Conservation (phyloP, 2,329 filamentous ascomycete species). For the Orbilia ellipsospora region DNA sequence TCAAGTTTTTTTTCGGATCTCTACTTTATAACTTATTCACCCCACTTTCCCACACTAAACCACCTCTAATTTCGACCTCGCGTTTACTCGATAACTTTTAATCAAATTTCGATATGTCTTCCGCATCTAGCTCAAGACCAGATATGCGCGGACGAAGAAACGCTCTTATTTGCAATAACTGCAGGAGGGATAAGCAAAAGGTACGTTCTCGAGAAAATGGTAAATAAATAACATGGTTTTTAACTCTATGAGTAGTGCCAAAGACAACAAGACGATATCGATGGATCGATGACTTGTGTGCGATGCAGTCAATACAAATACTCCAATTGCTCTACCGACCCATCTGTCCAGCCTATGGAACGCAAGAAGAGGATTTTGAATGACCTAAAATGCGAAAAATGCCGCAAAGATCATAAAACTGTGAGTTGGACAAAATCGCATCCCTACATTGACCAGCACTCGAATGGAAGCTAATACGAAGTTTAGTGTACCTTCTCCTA, state of each 20-base stretch:
- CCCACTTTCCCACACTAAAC: neutral
- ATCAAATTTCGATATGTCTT: conserved; percentile 17
- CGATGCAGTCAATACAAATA: conserved; percentile 46
- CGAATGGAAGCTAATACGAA: neutral
- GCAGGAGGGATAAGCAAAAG: conserved; percentile 51
- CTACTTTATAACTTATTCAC: neutral
- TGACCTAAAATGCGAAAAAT: conserved; percentile 52
- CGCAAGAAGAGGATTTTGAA: conserved; percentile 49
- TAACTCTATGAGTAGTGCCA: conserved; percentile 16
- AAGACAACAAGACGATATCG: conserved; percentile 30
- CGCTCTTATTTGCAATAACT: conserved; percentile 51
- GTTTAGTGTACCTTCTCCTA: conserved; percentile 48
- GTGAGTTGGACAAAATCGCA: conserved; percentile 15
- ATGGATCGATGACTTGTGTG: conserved; percentile 35
- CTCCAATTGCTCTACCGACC: conserved; percentile 43
- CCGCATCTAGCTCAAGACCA: conserved; percentile 24
- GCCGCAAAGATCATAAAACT: conserved; percentile 51
- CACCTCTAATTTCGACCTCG: neutral
- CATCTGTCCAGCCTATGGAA: conserved; percentile 45
- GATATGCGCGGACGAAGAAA: conserved; percentile 45
- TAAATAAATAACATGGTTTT: neutral
- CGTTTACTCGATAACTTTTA: neutral
- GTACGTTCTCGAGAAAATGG: neutral
- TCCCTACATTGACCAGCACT: too few species aligned
- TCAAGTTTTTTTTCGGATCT: too few species aligned